Conservation (phyloP, 1,284 basidiomycete species). For the Inonotus hispidus region DNA sequence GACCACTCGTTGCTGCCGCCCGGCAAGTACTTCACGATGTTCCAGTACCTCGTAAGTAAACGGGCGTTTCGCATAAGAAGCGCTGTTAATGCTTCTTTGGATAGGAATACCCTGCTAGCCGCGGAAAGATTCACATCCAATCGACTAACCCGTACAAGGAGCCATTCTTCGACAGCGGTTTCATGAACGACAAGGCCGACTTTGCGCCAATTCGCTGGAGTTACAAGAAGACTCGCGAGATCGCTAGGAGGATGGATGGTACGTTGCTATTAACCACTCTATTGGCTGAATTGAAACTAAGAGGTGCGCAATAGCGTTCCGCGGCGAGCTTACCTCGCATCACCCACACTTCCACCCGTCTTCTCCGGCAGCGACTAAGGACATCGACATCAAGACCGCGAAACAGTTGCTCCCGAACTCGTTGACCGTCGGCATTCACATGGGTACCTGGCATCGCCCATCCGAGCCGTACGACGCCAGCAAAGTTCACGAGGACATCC, state of each 20-base stretch:
- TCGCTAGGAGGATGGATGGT: slow-evolving; percentile 71
- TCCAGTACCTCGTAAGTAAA: slow-evolving; percentile 55
- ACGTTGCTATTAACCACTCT: slow-evolving; percentile 17
- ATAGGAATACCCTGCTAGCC: slow-evolving; percentile 60
- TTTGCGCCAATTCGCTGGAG: slow-evolving; percentile 72
- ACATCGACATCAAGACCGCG: slow-evolving; percentile 66
- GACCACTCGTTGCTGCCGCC: slow-evolving; percentile 65
- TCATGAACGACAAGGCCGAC: slow-evolving; percentile 74
- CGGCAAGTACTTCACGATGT: slow-evolving; percentile 70
- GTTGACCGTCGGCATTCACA: slow-evolving; percentile 66
- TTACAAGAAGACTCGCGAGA: slow-evolving; percentile 69
- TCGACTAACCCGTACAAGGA: slow-evolving; percentile 57
- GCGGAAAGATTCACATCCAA: slow-evolving; percentile 64
- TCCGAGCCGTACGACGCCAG: slow-evolving; percentile 46
- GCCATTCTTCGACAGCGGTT: slow-evolving; percentile 64
- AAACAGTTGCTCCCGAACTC: slow-evolving; percentile 55
- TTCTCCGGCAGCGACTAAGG: slow-evolving; percentile 50
- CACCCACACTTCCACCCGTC: slow-evolving; percentile 70
- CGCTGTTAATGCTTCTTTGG: background rate
- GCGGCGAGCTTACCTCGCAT: slow-evolving; percentile 64
- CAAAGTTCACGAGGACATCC: slow-evolving; percentile 60
- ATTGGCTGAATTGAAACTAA: background rate
- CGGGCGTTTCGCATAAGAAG: background rate
- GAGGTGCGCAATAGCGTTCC: slow-evolving; percentile 41
- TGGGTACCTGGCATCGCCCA: slow-evolving; percentile 64